Evolutionary conservation across 441 rosid species (phyloP).

Genomic region (Francoa sonchifolia): DNA sequence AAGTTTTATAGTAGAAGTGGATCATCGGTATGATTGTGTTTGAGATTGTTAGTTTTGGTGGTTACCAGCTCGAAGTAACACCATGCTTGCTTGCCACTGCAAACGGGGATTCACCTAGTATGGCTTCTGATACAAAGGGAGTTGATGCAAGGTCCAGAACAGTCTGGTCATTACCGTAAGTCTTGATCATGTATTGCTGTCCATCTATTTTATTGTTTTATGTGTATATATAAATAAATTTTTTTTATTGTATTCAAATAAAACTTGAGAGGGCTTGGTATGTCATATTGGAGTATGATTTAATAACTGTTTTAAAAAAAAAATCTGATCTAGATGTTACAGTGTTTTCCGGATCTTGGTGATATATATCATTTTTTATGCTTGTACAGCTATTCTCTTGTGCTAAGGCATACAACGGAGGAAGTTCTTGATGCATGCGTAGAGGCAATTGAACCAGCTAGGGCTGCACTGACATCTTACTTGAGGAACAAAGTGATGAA

Average conservation of each 20-base stretch:
- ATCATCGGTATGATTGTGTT: slow-evolving; percentile 8
- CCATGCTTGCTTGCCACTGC: slow-evolving; percentile 76
- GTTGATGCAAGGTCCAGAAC: slow-evolving; percentile 32
- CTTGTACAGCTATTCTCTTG: slow-evolving; percentile 71
- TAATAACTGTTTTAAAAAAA: too few relatives aligned
- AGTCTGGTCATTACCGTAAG: slow-evolving; percentile 85
- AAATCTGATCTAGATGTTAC: too few relatives aligned
- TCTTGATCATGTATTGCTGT: slow-evolving; percentile 11
- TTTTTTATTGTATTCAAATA: too few relatives aligned
- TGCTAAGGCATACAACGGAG: slow-evolving; percentile 93
- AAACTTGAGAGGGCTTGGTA: too few relatives aligned
- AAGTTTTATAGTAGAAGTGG: slow-evolving; percentile 3
- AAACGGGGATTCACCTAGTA: slow-evolving; percentile 21
- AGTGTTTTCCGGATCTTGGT: too few relatives aligned
- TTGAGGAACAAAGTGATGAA: slow-evolving; percentile 65
- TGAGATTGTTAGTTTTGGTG: slow-evolving; percentile 19
- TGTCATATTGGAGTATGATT: too few relatives aligned
- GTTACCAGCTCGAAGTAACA: slow-evolving; percentile 71
- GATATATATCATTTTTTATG: too few relatives aligned
- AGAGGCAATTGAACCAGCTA: slow-evolving; percentile 78
- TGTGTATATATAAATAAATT: slow-evolving; percentile 7
- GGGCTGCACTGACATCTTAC: slow-evolving; percentile 68
- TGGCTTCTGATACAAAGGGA: slow-evolving; percentile 16
- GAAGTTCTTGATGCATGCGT: slow-evolving; percentile 83
- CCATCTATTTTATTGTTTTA: not conserved